phyloP scores from a whole-genome alignment of 2,329 filamentous ascomycete species.

The Aureobasidium melanogenum region DNA sequence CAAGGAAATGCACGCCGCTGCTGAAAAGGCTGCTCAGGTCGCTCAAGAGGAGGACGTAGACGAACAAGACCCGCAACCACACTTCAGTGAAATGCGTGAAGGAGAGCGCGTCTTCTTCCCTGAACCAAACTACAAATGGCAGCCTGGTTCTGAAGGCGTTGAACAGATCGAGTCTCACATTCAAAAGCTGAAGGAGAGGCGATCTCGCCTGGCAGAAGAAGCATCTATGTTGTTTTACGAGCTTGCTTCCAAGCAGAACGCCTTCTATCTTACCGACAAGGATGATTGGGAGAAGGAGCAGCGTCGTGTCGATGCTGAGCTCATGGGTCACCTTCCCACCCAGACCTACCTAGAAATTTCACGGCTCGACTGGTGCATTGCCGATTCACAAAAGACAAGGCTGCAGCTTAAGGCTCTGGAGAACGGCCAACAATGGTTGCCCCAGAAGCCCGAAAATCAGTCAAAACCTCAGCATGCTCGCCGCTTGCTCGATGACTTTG shows the following conservation, averaged over 20 bases:
- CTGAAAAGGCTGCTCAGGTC: not conserved
- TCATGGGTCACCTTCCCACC: conserved; percentile 14
- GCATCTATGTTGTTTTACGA: conserved; percentile 15
- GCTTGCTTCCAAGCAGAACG: conserved; percentile 15
- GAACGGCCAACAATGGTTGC: conserved; percentile 11
- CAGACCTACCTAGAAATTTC: conserved; percentile 15
- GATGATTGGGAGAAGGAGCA: conserved; percentile 1
- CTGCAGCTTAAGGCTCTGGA: conserved; percentile 15
- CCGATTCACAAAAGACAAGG: conserved; percentile 17
- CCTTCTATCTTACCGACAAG: conserved; percentile 10
- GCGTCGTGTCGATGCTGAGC: conserved; percentile 9
- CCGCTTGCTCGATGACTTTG: conserved; percentile 9
- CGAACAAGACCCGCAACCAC: conserved; percentile 14
- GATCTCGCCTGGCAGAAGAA: conserved; percentile 12
- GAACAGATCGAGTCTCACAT: conserved; percentile 14
- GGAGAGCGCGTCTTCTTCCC: conserved; percentile 15
- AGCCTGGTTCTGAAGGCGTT: conserved; percentile 1
- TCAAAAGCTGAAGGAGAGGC: conserved; percentile 2
- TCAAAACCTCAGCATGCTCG: conserved; percentile 1
- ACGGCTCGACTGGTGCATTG: conserved; percentile 18
- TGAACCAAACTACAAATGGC: conserved; percentile 14
- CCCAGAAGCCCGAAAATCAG: not conserved
- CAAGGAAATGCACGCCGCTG: not conserved
- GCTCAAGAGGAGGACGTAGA: conserved; percentile 8
- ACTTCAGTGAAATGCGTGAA: conserved; percentile 14